Percentiles rank a stretch among this genome's conserved stretches.
Evolutionary conservation across 305 asterid genomes (phyloP).

Genomic region (Vinca major): DNA sequence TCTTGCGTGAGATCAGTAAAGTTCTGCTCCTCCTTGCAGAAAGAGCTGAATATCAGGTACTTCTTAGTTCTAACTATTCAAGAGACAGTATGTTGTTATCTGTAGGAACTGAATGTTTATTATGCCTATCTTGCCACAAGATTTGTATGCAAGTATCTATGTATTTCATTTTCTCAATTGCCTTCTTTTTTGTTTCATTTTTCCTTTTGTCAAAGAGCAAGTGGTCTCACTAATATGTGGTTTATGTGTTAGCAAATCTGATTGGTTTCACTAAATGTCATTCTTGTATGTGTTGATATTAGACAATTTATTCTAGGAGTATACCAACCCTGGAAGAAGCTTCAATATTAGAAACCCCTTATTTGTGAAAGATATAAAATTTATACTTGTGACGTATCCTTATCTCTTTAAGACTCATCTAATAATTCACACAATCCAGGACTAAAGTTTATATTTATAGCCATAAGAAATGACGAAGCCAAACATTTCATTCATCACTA

Average conservation of each 20-base stretch:
- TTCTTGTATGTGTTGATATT: not conserved
- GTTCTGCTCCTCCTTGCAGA: conserved; percentile 70
- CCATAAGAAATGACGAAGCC: not conserved
- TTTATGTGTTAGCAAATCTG: not conserved
- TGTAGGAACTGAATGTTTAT: not conserved
- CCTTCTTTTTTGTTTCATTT: conserved; percentile 8
- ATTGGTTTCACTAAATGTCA: not conserved
- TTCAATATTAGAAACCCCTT: not conserved
- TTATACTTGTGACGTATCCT: not conserved
- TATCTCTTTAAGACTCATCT: not conserved
- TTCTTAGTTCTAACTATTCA: not conserved
- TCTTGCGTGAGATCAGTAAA: conserved; percentile 73
- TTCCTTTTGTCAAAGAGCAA: not conserved
- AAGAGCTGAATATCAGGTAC: conserved; percentile 89
- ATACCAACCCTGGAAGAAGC: not conserved
- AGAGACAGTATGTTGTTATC: not conserved
- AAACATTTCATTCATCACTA: not conserved
- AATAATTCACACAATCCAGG: not conserved
- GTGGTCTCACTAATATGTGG: not conserved
- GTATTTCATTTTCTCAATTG: not conserved
- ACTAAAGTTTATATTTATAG: not conserved
- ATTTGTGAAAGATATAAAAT: not conserved
- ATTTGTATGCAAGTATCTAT: not conserved
- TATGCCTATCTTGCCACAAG: not conserved
- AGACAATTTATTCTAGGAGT: not conserved